These are phyloP conservation scores for Fraxinus floribunda DNA, from an alignment of 305 asterid genomes.

Conservation along the genomic window DNA sequence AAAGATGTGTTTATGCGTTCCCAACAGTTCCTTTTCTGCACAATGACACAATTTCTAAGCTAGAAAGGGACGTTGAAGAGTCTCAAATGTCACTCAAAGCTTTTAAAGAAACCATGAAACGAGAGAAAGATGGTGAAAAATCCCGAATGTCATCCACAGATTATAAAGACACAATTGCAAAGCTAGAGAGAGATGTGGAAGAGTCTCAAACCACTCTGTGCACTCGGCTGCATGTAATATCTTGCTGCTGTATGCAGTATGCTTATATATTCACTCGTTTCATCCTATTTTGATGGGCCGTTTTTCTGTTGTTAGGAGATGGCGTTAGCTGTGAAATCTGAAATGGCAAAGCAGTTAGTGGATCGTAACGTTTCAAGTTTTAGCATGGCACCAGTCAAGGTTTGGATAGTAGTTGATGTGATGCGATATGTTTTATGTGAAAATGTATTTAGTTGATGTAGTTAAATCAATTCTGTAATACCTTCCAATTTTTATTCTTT, in stretches of 20 bases:
- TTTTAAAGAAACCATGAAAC: constrained; percentile 43
- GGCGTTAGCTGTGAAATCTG: constrained; percentile 76
- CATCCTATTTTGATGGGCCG: constrained; percentile 24
- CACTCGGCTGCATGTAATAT: constrained; percentile 66
- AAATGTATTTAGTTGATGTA: not conserved
- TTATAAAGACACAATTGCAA: constrained; percentile 37
- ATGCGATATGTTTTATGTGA: constrained; percentile 22
- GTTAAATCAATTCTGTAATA: not conserved
- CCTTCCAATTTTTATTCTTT: constrained; percentile 10
- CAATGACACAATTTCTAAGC: constrained; percentile 43
- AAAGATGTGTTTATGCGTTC: constrained; percentile 85
- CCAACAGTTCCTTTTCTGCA: constrained; percentile 62
- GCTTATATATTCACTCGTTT: constrained; percentile 20
- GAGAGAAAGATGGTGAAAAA: constrained; percentile 40
- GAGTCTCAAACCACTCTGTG: constrained; percentile 61
- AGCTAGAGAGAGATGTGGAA: constrained; percentile 62
- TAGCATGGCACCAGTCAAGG: constrained; percentile 92
- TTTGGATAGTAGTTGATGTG: constrained; percentile 31
- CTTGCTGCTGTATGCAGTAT: constrained; percentile 6
- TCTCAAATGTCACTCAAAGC: constrained; percentile 49
- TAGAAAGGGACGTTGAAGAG: constrained; percentile 61
- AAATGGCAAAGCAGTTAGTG: constrained; percentile 56
- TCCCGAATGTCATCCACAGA: constrained; percentile 29
- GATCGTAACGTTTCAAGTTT: constrained; percentile 68
- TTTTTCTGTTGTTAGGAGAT: constrained; percentile 57